These are phyloP conservation scores for Rhodotorula sp. DNA, from an alignment of 1,284 basidiomycete species.

Conservation along the genomic window DNA sequence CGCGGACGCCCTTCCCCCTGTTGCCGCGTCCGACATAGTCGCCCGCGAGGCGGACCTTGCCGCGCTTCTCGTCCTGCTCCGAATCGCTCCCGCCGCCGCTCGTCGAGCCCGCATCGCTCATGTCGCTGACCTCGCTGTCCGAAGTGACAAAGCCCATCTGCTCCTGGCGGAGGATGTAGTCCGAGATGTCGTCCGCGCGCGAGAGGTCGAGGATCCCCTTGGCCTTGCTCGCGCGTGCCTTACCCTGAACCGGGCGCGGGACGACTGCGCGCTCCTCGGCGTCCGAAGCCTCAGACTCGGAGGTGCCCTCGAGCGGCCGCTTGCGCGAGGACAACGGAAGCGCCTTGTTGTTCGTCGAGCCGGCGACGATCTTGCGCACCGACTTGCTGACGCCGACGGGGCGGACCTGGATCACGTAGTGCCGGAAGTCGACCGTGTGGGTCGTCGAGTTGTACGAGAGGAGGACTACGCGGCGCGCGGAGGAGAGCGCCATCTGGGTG, in stretches of 20 bases:
- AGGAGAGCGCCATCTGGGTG: slow-evolving; percentile 68
- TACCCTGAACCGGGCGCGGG: slow-evolving; percentile 19
- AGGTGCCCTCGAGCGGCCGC: slow-evolving; percentile 5
- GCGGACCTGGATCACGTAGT: slow-evolving; percentile 93
- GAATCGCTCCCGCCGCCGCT: slow-evolving; percentile 51
- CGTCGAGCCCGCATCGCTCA: slow-evolving; percentile 19
- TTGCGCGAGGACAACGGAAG: slow-evolving; percentile 13
- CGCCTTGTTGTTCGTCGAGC: slow-evolving; percentile 54
- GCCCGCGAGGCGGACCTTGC: slow-evolving; percentile 73
- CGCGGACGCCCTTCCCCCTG: slow-evolving; percentile 61
- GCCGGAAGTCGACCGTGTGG: slow-evolving; percentile 87
- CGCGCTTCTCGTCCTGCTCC: slow-evolving; percentile 61
- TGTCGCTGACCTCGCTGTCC: slow-evolving; percentile 63
- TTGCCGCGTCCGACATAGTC: slow-evolving; percentile 96
- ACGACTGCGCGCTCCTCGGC: slow-evolving; percentile 44
- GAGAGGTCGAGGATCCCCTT: slow-evolving; percentile 71
- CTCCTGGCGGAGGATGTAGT: slow-evolving; percentile 74
- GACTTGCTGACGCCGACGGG: slow-evolving; percentile 90
- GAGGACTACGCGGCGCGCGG: slow-evolving; percentile 87
- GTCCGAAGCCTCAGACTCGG: slow-evolving; percentile 46
- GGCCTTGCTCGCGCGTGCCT: slow-evolving; percentile 40
- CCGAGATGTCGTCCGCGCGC: slow-evolving; percentile 89
- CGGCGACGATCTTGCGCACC: slow-evolving; percentile 85
- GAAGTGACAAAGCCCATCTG: slow-evolving; percentile 55
- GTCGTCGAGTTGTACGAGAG: slow-evolving; percentile 86